These are phyloP conservation scores for Aspergillus fumigatus DNA, from an alignment of 2,329 filamentous ascomycete species.

Conservation along the genomic window DNA sequence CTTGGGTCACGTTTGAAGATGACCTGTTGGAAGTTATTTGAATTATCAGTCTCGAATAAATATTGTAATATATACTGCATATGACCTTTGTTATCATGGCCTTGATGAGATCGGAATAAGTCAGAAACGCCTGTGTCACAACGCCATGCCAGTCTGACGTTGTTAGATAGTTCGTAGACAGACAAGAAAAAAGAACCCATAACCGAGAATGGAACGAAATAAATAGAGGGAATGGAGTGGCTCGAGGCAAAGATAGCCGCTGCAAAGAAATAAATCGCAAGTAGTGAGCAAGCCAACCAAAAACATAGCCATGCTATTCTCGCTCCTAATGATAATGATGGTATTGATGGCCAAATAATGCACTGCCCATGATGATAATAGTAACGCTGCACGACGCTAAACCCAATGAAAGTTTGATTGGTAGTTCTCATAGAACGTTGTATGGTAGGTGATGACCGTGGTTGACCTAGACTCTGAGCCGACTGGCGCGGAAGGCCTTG, in stretches of 20 bases:
- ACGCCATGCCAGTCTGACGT: background rate
- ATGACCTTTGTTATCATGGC: background rate
- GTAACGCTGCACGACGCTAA: background rate
- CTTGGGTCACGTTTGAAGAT: background rate
- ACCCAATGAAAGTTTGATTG: background rate
- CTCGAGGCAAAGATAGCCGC: background rate
- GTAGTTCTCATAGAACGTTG: background rate
- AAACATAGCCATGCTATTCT: background rate
- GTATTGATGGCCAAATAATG: background rate
- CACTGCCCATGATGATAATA: background rate
- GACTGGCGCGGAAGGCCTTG: conserved; percentile 29
- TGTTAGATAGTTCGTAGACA: background rate
- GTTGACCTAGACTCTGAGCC: conserved; percentile 16
- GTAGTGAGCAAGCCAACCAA: background rate
- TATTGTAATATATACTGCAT: background rate
- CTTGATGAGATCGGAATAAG: background rate
- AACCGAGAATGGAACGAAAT: background rate
- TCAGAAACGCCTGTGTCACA: background rate
- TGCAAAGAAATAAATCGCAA: background rate
- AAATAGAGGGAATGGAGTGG: background rate
- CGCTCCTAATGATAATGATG: background rate
- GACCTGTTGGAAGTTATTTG: background rate
- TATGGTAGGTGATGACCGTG: background rate
- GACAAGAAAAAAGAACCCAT: background rate
- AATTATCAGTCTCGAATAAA: background rate